Conservation (phyloP, 805 yeast species). For the Suhomyces prunicola region DNA sequence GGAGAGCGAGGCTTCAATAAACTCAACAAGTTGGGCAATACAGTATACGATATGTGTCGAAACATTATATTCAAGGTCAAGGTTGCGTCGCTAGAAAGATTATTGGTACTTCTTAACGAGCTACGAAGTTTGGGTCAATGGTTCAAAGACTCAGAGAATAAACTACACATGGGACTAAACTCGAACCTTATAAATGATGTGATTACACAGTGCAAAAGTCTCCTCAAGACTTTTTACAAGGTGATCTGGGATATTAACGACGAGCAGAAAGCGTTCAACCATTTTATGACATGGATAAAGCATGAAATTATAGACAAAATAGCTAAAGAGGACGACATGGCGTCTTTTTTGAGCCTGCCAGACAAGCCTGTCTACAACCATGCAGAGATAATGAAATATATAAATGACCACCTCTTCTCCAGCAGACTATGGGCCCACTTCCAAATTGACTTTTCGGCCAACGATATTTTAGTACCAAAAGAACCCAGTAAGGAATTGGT, state of each 20-base stretch:
- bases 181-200: slow-evolving; percentile 3
- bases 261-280: slow-evolving; percentile 45
- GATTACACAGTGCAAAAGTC: slow-evolving; percentile 14
- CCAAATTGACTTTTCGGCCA: slow-evolving; percentile 10
- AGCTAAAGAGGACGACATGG: slow-evolving; percentile 34
- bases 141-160: slow-evolving; percentile 20
- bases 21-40: slow-evolving; percentile 50
- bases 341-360: slow-evolving; percentile 10
- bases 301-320: slow-evolving; percentile 33
- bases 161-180: slow-evolving; percentile 9
- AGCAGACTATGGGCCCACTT: slow-evolving; percentile 20
- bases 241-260: slow-evolving; percentile 43
- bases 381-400: slow-evolving; percentile 22
- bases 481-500: not conserved
- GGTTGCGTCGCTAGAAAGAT: slow-evolving; percentile 55
- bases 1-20: slow-evolving; percentile 64
- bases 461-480: slow-evolving; percentile 10
- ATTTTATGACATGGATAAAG: slow-evolving; percentile 45
- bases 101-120: slow-evolving; percentile 45
- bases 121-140: slow-evolving; percentile 41
- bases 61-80: slow-evolving; percentile 47
- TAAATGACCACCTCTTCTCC: slow-evolving; percentile 19
- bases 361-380: slow-evolving; percentile 11
- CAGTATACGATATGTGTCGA: slow-evolving; percentile 49
- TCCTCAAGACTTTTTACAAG: slow-evolving; percentile 33